Conservation (phyloP, 2,329 filamentous ascomycete species). For the Ambrosiella beaveri region DNA sequence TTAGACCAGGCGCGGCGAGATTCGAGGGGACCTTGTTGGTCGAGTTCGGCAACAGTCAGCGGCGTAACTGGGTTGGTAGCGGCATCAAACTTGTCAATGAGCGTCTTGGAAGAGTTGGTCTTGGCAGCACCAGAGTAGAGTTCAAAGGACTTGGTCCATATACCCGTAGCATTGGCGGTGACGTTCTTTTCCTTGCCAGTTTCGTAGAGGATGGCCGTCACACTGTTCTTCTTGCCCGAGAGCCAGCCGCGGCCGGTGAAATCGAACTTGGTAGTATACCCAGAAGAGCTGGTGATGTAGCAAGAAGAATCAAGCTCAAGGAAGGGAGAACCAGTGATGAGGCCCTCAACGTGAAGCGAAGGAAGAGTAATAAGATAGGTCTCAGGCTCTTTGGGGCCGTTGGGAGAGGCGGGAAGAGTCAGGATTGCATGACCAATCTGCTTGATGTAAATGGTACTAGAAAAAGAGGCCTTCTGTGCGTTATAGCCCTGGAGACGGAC, state of each 20-base stretch:
- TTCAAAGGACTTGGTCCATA: slow-evolving; percentile 74
- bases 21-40: slow-evolving; percentile 73
- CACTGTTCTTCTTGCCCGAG: slow-evolving; percentile 86
- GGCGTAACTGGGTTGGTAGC: slow-evolving; percentile 41
- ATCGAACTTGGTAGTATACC: slow-evolving; percentile 77
- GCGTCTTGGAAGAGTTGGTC: slow-evolving; percentile 29
- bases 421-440: slow-evolving; percentile 80
- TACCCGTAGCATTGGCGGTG: slow-evolving; percentile 68
- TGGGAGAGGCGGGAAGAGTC: slow-evolving; percentile 40
- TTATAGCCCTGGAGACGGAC: slow-evolving; percentile 77
- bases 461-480: slow-evolving; percentile 89
- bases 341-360: slow-evolving; percentile 78
- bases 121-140: slow-evolving; percentile 50
- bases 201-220: slow-evolving; percentile 56
- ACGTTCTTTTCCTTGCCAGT: slow-evolving; percentile 56
- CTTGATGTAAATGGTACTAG: slow-evolving; percentile 84
- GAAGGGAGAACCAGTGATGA: slow-evolving; percentile 73
- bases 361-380: slow-evolving; percentile 85
- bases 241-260: slow-evolving; percentile 92
- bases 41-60: slow-evolving; percentile 52
- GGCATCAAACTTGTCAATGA: slow-evolving; percentile 45
- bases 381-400: slow-evolving; percentile 30
- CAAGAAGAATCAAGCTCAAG: slow-evolving; percentile 76
- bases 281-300: slow-evolving; percentile 71
- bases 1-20: slow-evolving; percentile 75